Conservation (phyloP, 352 stramenopile genomes). For the Phytophthora multivora region DNA sequence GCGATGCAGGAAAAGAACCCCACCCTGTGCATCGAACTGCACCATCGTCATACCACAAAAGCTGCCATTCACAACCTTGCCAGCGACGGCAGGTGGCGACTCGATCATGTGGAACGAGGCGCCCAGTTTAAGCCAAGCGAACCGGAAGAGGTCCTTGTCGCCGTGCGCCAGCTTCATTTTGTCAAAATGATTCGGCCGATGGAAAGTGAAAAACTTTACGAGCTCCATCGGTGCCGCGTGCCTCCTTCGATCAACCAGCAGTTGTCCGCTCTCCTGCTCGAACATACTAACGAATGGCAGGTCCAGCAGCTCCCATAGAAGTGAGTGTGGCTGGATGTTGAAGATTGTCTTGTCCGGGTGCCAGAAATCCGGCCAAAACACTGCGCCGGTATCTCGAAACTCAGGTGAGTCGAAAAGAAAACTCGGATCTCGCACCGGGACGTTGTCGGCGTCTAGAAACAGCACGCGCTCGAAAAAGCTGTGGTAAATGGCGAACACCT, state of each 20-base stretch:
- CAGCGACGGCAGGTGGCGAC: slow-evolving; percentile 41
- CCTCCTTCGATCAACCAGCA: slow-evolving; percentile 47
- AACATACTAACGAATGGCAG: slow-evolving; percentile 59
- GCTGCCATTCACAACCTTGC: slow-evolving; percentile 32
- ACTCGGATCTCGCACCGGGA: slow-evolving; percentile 46
- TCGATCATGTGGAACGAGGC: slow-evolving; percentile 52
- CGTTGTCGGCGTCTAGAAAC: slow-evolving; percentile 66
- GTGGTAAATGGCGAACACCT: slow-evolving; percentile 54
- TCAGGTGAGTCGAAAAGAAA: slow-evolving; percentile 50
- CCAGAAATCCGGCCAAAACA: slow-evolving; percentile 82
- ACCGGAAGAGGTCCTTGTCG: slow-evolving; percentile 66
- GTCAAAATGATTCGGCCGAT: slow-evolving; percentile 41
- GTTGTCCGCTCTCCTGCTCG: slow-evolving; percentile 67
- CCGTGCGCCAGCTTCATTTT: slow-evolving; percentile 46
- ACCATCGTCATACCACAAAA: slow-evolving; percentile 66
- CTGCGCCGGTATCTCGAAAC: slow-evolving; percentile 41
- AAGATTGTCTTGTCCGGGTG: slow-evolving; percentile 61
- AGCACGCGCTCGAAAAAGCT: slow-evolving; percentile 49
- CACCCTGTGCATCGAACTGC: slow-evolving; percentile 39
- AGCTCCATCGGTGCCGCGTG: slow-evolving; percentile 33
- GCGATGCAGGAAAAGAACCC: slow-evolving; percentile 53
- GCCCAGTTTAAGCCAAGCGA: slow-evolving; percentile 55
- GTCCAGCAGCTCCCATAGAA: slow-evolving; percentile 59
- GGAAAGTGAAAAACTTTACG: slow-evolving; percentile 49
- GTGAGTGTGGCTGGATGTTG: slow-evolving; percentile 56